Conservation (phyloP, 768 basidiomycete species). For the Cubamyces lactineus region DNA sequence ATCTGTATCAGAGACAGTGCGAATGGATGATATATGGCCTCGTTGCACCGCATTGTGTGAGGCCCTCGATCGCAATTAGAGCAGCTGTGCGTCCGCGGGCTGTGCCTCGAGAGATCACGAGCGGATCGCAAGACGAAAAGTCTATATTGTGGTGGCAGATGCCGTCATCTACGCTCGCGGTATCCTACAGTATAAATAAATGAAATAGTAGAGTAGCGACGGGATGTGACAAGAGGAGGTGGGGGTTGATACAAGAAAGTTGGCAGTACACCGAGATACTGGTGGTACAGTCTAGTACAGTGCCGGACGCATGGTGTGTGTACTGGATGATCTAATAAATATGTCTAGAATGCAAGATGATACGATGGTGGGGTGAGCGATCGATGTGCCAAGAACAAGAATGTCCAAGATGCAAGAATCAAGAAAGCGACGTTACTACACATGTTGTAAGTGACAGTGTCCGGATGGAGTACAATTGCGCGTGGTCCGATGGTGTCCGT, state of each 20-base stretch:
- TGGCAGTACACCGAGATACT: too few species aligned
- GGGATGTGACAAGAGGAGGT: too few species aligned
- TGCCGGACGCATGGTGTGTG: too few species aligned
- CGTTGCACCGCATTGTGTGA: slow-evolving; percentile 3
- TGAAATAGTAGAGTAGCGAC: background rate
- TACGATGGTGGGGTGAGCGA: background rate
- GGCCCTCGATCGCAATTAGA: background rate
- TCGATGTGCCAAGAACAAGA: background rate
- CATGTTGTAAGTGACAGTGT: background rate
- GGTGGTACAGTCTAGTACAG: too few species aligned
- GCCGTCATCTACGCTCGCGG: background rate
- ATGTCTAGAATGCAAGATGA: background rate
- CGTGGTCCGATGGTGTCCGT: background rate
- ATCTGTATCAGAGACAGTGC: background rate
- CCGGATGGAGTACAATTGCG: background rate
- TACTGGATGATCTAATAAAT: background rate
- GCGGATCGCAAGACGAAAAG: background rate
- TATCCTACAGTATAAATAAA: background rate
- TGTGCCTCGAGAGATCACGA: slow-evolving; percentile 3
- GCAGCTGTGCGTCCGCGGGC: background rate
- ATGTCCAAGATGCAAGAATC: background rate
- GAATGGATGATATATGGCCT: background rate
- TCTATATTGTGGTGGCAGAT: slow-evolving; percentile 7
- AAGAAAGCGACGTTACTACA: background rate
- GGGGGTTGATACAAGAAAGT: too few species aligned